Evolutionary conservation across 768 basidiomycete genomes (phyloP).

Genomic region (Podaxis sp.): DNA sequence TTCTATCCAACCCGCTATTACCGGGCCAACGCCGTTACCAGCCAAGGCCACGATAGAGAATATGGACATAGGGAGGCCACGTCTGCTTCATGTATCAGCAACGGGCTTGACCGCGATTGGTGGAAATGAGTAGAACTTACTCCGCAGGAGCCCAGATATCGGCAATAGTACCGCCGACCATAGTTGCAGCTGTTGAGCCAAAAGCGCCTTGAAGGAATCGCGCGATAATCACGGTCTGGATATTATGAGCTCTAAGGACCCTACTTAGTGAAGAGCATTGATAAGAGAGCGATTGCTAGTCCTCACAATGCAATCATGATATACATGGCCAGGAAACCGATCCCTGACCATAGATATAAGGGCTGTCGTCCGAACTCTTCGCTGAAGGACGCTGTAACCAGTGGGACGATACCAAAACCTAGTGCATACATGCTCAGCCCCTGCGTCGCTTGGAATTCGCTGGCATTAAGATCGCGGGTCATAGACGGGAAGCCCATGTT

Average conservation of each 20-base stretch:
- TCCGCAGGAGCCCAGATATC: slow-evolving; percentile 63
- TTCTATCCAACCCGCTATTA: slow-evolving; percentile 67
- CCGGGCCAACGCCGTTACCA: slow-evolving; percentile 62
- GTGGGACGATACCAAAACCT: slow-evolving; percentile 62
- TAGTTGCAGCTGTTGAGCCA: slow-evolving; percentile 66
- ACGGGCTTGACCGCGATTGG: not conserved
- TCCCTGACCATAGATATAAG: slow-evolving; percentile 49
- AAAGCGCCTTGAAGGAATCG: slow-evolving; percentile 62
- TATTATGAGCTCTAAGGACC: slow-evolving; percentile 36
- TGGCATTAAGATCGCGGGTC: slow-evolving; percentile 47
- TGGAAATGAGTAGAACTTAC: slow-evolving; percentile 29
- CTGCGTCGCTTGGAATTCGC: slow-evolving; percentile 42
- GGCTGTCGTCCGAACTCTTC: slow-evolving; percentile 71
- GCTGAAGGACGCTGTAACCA: slow-evolving; percentile 66
- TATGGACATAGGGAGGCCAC: slow-evolving; percentile 72
- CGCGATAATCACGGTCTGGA: slow-evolving; percentile 56
- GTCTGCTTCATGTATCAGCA: slow-evolving; percentile 35
- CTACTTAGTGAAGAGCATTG: not conserved
- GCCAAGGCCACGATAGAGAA: slow-evolving; percentile 61
- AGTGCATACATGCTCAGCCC: slow-evolving; percentile 54
- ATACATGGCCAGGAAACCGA: slow-evolving; percentile 52
- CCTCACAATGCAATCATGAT: slow-evolving; percentile 41
- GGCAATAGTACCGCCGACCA: slow-evolving; percentile 68
- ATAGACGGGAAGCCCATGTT: slow-evolving; percentile 57
- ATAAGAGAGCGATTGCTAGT: not conserved